Conservation (phyloP, 2,329 filamentous ascomycete species). For the Ophiostoma montium region DNA sequence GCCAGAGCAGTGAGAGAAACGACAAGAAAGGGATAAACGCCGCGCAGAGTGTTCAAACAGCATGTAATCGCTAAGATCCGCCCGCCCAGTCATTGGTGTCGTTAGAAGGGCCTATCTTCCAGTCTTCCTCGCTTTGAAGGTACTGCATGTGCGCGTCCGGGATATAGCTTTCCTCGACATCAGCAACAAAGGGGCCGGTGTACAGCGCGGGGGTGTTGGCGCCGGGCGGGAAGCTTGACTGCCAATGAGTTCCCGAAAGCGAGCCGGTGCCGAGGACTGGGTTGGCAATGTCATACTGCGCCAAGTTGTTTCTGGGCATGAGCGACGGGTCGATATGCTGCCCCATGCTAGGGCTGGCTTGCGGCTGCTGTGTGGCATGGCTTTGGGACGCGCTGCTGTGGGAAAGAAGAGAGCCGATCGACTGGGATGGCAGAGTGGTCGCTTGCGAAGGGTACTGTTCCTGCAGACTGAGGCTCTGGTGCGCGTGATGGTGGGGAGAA, state of each 20-base stretch:
- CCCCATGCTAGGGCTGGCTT: constrained; percentile 7
- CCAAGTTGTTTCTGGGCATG: constrained; percentile 11
- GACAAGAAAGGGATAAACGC: neutral
- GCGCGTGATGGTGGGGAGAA: neutral
- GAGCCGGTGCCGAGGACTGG: constrained; percentile 4
- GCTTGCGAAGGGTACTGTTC: constrained; percentile 1
- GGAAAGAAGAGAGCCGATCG: neutral
- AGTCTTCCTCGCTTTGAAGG: constrained; percentile 15
- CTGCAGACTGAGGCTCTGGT: neutral
- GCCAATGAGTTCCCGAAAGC: constrained; percentile 7
- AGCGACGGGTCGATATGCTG: constrained; percentile 20
- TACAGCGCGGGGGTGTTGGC: constrained; percentile 6
- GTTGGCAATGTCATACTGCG: constrained; percentile 14
- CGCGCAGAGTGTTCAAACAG: too few relatives aligned
- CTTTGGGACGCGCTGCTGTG: constrained; percentile 1
- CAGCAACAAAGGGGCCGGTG: constrained; percentile 15
- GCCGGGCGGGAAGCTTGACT: constrained; percentile 4
- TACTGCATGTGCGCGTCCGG: constrained; percentile 12
- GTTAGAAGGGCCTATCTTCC: constrained; percentile 16
- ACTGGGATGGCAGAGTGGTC: neutral
- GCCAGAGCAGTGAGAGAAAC: too few relatives aligned
- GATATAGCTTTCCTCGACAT: constrained; percentile 17
- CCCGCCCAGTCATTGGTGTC: constrained; percentile 15
- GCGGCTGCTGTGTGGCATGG: neutral
- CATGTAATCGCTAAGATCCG: neutral